Evolutionary conservation across 2,329 filamentous ascomycete genomes (phyloP).

Genomic region (Aspergillus carbonarius): DNA sequence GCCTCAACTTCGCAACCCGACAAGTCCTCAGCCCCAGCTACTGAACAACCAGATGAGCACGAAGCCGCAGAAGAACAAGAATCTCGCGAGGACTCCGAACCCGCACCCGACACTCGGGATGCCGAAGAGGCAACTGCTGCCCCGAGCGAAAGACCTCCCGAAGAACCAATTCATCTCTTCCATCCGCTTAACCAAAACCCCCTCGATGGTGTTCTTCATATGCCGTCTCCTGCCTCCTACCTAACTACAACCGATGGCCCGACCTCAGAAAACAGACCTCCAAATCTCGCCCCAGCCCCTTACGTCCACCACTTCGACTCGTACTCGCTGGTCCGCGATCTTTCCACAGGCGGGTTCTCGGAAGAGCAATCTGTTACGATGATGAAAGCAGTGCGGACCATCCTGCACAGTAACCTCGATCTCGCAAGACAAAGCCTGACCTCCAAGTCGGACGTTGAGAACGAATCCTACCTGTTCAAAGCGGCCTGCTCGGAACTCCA

Average conservation of each 20-base stretch:
- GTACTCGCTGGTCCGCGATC: slow-evolving; percentile 80
- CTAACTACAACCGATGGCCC: slow-evolving; percentile 29
- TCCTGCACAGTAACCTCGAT: slow-evolving; percentile 76
- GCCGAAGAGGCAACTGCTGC: slow-evolving; percentile 1
- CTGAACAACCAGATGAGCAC: slow-evolving; percentile 17
- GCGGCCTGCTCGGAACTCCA: slow-evolving; percentile 90
- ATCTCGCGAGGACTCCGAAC: neutral
- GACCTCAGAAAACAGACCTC: slow-evolving; percentile 51
- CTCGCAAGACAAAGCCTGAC: slow-evolving; percentile 77
- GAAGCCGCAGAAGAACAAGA: slow-evolving; percentile 24
- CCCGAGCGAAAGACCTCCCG: slow-evolving; percentile 10
- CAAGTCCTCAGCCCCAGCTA: neutral
- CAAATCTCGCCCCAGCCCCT: slow-evolving; percentile 66
- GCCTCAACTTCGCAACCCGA: slow-evolving; percentile 15
- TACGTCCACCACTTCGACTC: slow-evolving; percentile 98
- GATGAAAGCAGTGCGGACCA: slow-evolving; percentile 86
- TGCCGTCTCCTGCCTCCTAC: slow-evolving; percentile 41
- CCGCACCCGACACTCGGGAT: neutral
- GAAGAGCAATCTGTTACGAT: slow-evolving; percentile 73
- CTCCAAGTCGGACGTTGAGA: slow-evolving; percentile 89
- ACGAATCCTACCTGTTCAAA: slow-evolving; percentile 89
- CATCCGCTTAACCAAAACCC: slow-evolving; percentile 21
- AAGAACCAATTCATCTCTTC: slow-evolving; percentile 7
- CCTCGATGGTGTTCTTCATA: slow-evolving; percentile 44
- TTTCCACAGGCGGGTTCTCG: slow-evolving; percentile 70